Conservation (phyloP, 1,284 basidiomycete species). For the Ustilago trichophora region DNA sequence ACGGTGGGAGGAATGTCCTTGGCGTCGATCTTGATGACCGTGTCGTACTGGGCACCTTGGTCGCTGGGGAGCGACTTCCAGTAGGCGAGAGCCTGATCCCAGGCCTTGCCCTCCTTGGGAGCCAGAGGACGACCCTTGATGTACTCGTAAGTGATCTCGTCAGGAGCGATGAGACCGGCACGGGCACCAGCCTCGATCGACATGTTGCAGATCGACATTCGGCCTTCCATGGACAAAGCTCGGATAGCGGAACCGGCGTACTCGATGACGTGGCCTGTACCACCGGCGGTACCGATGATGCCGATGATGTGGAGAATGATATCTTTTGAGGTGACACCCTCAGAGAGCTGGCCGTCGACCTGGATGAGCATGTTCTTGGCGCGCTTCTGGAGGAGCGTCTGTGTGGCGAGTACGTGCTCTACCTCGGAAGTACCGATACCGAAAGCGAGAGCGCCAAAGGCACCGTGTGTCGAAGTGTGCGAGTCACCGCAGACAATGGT, state of each 20-base stretch:
- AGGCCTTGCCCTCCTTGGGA: slow-evolving; percentile 56
- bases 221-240: slow-evolving; percentile 61
- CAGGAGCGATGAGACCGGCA: slow-evolving; percentile 65
- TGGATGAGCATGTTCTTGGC: slow-evolving; percentile 65
- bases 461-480: slow-evolving; percentile 65
- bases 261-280: slow-evolving; percentile 64
- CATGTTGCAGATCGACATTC: slow-evolving; percentile 67
- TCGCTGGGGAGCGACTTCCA: slow-evolving; percentile 63
- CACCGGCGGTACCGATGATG: slow-evolving; percentile 65
- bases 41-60: slow-evolving; percentile 61
- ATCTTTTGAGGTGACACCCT: slow-evolving; percentile 65
- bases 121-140: slow-evolving; percentile 63
- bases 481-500: slow-evolving; percentile 66
- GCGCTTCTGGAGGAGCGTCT: slow-evolving; percentile 64
- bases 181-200: slow-evolving; percentile 66
- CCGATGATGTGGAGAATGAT: slow-evolving; percentile 65
- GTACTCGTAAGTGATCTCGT: slow-evolving; percentile 64
- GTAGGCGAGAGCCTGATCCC: slow-evolving; percentile 62
- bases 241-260: slow-evolving; percentile 63
- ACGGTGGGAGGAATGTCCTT: slow-evolving; percentile 64
- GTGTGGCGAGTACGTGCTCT: slow-evolving; percentile 65
- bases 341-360: slow-evolving; percentile 60
- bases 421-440: slow-evolving; percentile 66
- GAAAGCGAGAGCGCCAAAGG: slow-evolving; percentile 65
- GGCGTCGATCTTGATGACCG: slow-evolving; percentile 59